Percentiles rank a stretch among this genome's conserved stretches.
Conservation (phyloP, 164 flowering plant genomes). For the Echeveria elegans region DNA sequence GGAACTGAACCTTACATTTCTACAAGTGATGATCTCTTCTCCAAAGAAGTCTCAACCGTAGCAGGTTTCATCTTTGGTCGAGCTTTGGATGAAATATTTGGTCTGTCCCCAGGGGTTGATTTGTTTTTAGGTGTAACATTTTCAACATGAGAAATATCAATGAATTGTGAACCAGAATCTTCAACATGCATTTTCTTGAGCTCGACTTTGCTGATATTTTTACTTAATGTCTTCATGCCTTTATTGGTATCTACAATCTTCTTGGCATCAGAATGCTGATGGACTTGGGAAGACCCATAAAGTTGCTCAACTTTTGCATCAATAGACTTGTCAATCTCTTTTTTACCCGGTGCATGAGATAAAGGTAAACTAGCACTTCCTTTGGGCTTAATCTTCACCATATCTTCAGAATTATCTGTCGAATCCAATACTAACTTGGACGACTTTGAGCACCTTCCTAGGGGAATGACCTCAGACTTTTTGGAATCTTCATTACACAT, state of each 20-base stretch:
- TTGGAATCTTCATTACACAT: constrained; percentile 11
- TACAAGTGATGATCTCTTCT: background rate
- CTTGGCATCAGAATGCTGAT: constrained; percentile 28
- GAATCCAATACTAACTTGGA: constrained; percentile 12
- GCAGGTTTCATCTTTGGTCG: background rate
- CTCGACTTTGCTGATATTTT: constrained; percentile 17
- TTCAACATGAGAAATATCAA: background rate
- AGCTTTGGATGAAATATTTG: background rate
- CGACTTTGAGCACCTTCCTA: constrained; percentile 20
- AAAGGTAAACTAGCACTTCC: constrained; percentile 15
- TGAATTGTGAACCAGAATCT: background rate
- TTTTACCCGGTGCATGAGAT: constrained; percentile 24
- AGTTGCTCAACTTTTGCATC: constrained; percentile 18
- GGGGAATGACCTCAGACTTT: constrained; percentile 8
- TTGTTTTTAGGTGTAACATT: background rate
- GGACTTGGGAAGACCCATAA: background rate
- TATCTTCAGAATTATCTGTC: constrained; percentile 12
- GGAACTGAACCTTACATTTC: background rate
- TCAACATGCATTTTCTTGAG: background rate
- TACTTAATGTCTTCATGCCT: constrained; percentile 24
- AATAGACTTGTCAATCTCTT: constrained; percentile 23
- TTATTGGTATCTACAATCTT: constrained; percentile 24
- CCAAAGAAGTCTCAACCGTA: background rate
- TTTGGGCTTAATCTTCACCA: constrained; percentile 29
- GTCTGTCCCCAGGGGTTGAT: background rate